A percentile compares a stretch with the other conserved stretches of the same genome.
Conservation (phyloP, 208 protist genomes). For the Entamoeba nuttalli region DNA sequence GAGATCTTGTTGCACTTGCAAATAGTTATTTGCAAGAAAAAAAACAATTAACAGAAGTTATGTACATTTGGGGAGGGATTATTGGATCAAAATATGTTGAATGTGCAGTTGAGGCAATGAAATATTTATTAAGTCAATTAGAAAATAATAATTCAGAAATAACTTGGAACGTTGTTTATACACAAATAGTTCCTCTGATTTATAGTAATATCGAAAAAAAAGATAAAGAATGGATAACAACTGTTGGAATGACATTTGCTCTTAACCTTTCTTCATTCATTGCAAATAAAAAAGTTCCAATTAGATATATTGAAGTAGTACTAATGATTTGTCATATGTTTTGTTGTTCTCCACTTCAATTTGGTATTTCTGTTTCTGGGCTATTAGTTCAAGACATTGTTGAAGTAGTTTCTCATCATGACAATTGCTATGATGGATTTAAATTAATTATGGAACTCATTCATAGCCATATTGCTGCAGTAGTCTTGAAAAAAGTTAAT, state of each 20-base stretch:
- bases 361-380: not conserved
- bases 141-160: not conserved
- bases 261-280: not conserved
- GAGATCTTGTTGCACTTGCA: not conserved
- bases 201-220: not conserved
- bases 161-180: not conserved
- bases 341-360: not conserved
- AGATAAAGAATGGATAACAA: not conserved
- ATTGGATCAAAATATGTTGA: not conserved
- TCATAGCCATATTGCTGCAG: not conserved
- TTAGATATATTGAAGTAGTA: not conserved
- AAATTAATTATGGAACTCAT: not conserved
- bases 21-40: not conserved
- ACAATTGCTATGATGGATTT: not conserved
- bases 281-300: not conserved
- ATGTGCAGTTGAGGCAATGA: not conserved
- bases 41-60: not conserved
- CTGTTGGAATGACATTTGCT: not conserved
- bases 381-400: not conserved
- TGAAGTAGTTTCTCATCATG: not conserved
- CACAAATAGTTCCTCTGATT: not conserved
- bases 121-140: not conserved
- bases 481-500: not conserved
- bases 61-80: not conserved
- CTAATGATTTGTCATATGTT: not conserved